Conservation (phyloP, 1,139 yeast genomes). For the Suhomyces guaymorum region DNA sequence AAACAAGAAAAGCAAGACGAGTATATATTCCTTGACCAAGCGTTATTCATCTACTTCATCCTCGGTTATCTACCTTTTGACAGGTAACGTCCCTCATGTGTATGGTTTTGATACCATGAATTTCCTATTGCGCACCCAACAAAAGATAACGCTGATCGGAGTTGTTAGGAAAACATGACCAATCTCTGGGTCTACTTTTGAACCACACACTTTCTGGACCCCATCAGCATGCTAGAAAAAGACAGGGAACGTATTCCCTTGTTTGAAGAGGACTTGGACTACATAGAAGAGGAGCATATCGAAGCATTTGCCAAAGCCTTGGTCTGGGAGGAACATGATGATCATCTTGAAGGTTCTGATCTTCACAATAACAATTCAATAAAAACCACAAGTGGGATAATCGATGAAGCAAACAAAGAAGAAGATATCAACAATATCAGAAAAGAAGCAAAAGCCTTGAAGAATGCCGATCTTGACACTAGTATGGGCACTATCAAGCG, state of each 20-base stretch:
- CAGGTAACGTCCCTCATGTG: neutral
- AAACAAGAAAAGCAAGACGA: too few species aligned
- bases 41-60: neutral
- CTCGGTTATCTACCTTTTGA: neutral
- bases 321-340: conserved; percentile 38
- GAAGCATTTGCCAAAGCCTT: conserved; percentile 44
- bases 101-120: neutral
- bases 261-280: conserved; percentile 36
- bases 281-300: conserved; percentile 39
- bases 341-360: conserved; percentile 4
- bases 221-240: neutral
- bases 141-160: neutral
- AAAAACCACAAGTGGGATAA: conserved; percentile 1
- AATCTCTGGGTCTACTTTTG: neutral
- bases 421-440: conserved; percentile 7
- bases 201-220: too few species aligned
- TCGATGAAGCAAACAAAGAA: conserved; percentile 6
- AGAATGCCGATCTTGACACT: conserved; percentile 1
- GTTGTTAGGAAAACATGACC: neutral
- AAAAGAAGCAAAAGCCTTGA: conserved; percentile 5
- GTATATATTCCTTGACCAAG: too few species aligned
- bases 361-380: conserved; percentile 2
- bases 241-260: conserved; percentile 8
- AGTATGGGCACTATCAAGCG: conserved; percentile 6
- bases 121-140: neutral